A percentile compares a stretch with the other conserved stretches of the same genome.
Conservation (phyloP, 2,329 filamentous ascomycete genomes). For the Gnomoniopsis sp. region DNA sequence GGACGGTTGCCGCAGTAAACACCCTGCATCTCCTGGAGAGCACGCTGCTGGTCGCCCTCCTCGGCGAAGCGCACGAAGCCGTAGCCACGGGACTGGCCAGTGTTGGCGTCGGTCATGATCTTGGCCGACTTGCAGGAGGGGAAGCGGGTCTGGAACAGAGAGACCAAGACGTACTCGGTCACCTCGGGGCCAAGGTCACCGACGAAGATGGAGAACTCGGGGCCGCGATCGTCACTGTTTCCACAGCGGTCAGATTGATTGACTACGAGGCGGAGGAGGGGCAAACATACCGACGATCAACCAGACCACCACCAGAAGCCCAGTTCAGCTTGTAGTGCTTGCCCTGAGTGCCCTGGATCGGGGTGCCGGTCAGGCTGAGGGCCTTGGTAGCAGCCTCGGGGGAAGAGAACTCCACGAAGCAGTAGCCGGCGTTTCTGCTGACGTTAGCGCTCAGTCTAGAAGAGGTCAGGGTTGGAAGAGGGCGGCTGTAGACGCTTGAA, state of each 20-base stretch:
- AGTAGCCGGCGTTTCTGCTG: constrained; percentile 89
- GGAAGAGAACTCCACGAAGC: constrained; percentile 74
- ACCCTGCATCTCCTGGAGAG: constrained; percentile 96
- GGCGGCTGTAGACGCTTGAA: no score
- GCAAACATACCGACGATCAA: constrained; percentile 75
- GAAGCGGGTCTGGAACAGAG: constrained; percentile 94
- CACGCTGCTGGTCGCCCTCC: constrained; percentile 92
- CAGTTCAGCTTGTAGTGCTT: constrained; percentile 99
- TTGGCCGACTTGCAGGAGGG: constrained; percentile 98
- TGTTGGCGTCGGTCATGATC: constrained; percentile 99
- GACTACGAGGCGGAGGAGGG: background rate
- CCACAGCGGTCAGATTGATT: constrained; percentile 12
- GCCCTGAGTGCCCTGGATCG: constrained; percentile 82
- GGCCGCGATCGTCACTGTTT: constrained; percentile 85
- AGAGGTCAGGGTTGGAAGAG: no score
- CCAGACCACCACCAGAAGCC: constrained; percentile 93
- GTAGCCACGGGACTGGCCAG: constrained; percentile 94
- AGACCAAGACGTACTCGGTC: constrained; percentile 96
- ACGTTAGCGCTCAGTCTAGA: constrained; percentile 19
- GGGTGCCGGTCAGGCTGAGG: constrained; percentile 79
- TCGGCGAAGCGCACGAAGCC: constrained; percentile 97
- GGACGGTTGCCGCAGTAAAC: constrained; percentile 98
- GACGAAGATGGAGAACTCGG: constrained; percentile 96
- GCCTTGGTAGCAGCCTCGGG: constrained; percentile 88
- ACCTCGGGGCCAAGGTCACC: constrained; percentile 97